Conservation (phyloP, 352 stramenopile genomes). For the Thalassiosira mediterranea region DNA sequence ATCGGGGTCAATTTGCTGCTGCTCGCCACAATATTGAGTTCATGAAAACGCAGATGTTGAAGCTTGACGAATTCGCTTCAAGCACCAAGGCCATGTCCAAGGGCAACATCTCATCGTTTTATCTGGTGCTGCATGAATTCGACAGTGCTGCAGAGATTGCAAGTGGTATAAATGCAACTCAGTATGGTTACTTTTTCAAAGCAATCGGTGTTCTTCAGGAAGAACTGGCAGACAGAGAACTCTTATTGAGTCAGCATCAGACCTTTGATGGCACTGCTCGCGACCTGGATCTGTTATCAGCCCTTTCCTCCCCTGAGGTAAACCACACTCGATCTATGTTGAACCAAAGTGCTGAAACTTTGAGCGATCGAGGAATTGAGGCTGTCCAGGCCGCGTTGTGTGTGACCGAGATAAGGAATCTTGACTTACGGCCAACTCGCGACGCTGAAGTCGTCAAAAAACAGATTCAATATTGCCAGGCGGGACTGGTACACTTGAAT, state of each 20-base stretch:
- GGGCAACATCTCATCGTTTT: conserved; percentile 34
- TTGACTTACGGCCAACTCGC: conserved; percentile 16
- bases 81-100: conserved; percentile 48
- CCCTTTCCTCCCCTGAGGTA: conserved; percentile 18
- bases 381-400: conserved; percentile 37
- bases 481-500: conserved; percentile 37
- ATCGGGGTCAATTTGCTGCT: conserved; percentile 34
- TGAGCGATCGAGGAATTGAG: conserved; percentile 40
- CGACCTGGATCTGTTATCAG: conserved; percentile 24
- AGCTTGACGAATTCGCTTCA: conserved; percentile 45
- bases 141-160: conserved; percentile 23
- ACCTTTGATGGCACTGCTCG: conserved; percentile 15
- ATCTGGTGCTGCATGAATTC: conserved; percentile 36
- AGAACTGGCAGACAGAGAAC: conserved; percentile 20
- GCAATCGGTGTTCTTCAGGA: conserved; percentile 30
- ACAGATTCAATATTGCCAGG: conserved; percentile 43
- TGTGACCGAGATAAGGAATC: conserved; percentile 23
- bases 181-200: conserved; percentile 44
- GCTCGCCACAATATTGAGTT: conserved; percentile 29
- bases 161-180: conserved; percentile 24
- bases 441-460: conserved; percentile 20
- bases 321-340: conserved; percentile 28
- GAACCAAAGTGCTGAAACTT: conserved; percentile 26
- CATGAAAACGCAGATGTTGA: conserved; percentile 32
- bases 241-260: conserved; percentile 17